Evolutionary conservation across 306 rosid genomes (phyloP).

Genomic region (Abrus pulchellus): DNA sequence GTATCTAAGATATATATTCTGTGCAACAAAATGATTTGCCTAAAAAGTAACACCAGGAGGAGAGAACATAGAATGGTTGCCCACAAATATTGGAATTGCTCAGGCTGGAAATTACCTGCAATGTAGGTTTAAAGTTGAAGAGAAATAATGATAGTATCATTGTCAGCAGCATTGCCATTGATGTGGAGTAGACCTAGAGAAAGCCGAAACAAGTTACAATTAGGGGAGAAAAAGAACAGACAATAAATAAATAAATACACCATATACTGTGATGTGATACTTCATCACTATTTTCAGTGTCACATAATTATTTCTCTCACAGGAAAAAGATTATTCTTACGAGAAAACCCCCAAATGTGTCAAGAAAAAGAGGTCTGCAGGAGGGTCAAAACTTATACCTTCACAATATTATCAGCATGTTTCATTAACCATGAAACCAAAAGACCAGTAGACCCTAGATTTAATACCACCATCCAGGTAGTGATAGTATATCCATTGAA

Average conservation of each 20-base stretch:
- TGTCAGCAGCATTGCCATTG: constrained; percentile 98
- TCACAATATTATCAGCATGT: constrained; percentile 95
- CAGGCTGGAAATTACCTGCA: constrained; percentile 68
- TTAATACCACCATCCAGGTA: constrained; percentile 92
- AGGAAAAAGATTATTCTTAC: constrained; percentile 28
- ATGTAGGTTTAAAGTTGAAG: constrained; percentile 84
- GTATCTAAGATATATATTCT: constrained; percentile 13
- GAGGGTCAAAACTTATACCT: constrained; percentile 57
- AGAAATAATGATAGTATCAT: constrained; percentile 79
- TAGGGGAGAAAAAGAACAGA: constrained; percentile 20
- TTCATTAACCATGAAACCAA: constrained; percentile 97
- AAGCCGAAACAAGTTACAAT: constrained; percentile 23
- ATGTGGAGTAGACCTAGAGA: constrained; percentile 84
- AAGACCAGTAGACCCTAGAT: constrained; percentile 97
- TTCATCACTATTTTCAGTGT: constrained; percentile 32
- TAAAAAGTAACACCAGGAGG: not conserved
- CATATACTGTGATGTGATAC: constrained; percentile 15
- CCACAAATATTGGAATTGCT: constrained; percentile 32
- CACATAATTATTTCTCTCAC: constrained; percentile 19
- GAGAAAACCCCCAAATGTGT: not conserved
- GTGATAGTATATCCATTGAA: constrained; percentile 83
- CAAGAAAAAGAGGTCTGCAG: constrained; percentile 33
- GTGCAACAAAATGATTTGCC: constrained; percentile 13
- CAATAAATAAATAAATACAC: not conserved
- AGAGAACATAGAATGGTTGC: not conserved